Evolutionary conservation across 1,284 basidiomycete genomes (phyloP).

Genomic region (Cutaneotrichosporon cavernicola): DNA sequence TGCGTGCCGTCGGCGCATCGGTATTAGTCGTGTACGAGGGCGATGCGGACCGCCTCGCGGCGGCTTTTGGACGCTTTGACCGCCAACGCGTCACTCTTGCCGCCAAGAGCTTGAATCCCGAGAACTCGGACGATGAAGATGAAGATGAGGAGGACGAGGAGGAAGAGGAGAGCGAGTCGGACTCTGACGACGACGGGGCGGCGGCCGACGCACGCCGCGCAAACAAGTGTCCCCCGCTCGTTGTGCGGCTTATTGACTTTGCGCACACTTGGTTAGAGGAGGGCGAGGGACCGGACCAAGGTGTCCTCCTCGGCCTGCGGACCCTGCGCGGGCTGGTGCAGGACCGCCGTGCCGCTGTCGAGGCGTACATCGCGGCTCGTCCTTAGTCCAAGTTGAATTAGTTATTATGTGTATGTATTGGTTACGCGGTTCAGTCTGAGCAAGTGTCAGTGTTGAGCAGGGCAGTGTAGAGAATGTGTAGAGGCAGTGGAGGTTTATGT

Average conservation of each 20-base stretch:
- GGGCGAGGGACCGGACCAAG: slow-evolving; percentile 74
- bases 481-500: no score
- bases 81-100: slow-evolving; percentile 31
- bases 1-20: slow-evolving; percentile 79
- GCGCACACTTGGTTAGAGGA: slow-evolving; percentile 74
- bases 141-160: slow-evolving; percentile 24
- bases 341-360: slow-evolving; percentile 40
- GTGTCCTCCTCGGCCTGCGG: slow-evolving; percentile 69
- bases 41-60: slow-evolving; percentile 56
- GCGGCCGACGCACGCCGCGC: slow-evolving; percentile 46
- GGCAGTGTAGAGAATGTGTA: no score
- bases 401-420: neutral
- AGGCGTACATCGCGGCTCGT: slow-evolving; percentile 12
- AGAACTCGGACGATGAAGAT: slow-evolving; percentile 42
- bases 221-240: slow-evolving; percentile 59
- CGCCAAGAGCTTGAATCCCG: slow-evolving; percentile 20
- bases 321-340: slow-evolving; percentile 64
- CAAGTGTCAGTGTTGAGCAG: no score
- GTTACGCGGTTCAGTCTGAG: no score
- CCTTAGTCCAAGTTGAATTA: no score
- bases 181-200: slow-evolving; percentile 36
- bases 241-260: slow-evolving; percentile 86
- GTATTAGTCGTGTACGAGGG: slow-evolving; percentile 84
- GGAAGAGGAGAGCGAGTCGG: slow-evolving; percentile 44
- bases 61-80: slow-evolving; percentile 55